phyloP scores from a whole-genome alignment of 371 early-diverging fungal genomes.

The Rhizopus sp. region DNA sequence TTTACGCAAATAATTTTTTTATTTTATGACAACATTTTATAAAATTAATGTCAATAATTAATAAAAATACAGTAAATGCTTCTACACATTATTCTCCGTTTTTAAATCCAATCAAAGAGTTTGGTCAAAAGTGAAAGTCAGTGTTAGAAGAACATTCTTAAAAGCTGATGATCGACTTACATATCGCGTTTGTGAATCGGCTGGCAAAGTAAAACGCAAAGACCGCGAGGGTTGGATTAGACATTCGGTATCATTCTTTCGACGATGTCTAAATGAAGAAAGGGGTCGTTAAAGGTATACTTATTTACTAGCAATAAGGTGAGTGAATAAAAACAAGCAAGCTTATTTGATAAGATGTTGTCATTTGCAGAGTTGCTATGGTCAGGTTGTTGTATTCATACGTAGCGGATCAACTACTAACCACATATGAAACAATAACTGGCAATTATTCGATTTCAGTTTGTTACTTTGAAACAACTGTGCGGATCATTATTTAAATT shows the following conservation, averaged over 20 bases:
- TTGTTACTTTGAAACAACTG: no score
- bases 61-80: no score
- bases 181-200: neutral
- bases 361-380: neutral
- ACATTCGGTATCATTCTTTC: conserved; percentile 1
- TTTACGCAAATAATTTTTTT: no score
- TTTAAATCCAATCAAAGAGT: neutral
- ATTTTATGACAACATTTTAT: no score
- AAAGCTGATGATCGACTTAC: conserved; percentile 1
- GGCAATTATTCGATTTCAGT: no score
- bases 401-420: no score
- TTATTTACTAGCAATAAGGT: no score
- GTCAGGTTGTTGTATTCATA: neutral
- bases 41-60: no score
- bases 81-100: neutral
- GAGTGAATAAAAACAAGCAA: no score
- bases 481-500: no score
- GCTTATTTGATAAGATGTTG: neutral
- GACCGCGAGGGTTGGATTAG: conserved; percentile 4
- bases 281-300: neutral
- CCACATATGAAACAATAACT: no score
- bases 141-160: neutral
- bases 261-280: conserved; percentile 5
- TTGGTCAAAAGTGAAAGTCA: conserved; percentile 7
- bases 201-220: neutral